Base-by-base conservation (phyloP, 257 asterid species). In the Rhazya stricta region DNA sequence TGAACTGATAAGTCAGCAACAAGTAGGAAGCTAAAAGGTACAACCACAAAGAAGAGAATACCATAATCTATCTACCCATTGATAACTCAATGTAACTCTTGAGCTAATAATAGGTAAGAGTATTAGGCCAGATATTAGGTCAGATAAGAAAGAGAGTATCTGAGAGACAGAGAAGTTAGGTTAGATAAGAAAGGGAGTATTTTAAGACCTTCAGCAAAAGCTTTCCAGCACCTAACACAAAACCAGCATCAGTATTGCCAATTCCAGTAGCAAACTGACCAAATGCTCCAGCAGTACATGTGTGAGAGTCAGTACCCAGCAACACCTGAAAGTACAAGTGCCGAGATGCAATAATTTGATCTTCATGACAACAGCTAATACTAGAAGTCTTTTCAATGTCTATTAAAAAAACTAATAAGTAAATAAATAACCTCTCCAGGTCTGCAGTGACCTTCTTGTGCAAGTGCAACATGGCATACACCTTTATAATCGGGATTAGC, bases 401-500 rank as follows among this genome's bases (percentile, higher is more conserved):
- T 36, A 80, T 46, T 23, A 30, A 60, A 43, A 19, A 13, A 37
- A 61, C 11, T 45, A 2, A 37, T 25, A 37, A 57, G 73, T 53
- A 8, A 58, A 39, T 18, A 69, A 53, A 60, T 45, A 78, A 95
- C 98, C 97, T 95, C 98, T 81, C 98, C 97, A 41, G 98, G 98
- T 78, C 97, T 82, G 88, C 97, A 92, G 83, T 95, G 97, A 78
- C 99, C 99, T 87, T 95, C 99, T 85, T 95, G 98, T 37, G 99
- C 97, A 79, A 95, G 96, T 74, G 98, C 98, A 42, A 95, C 78
- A 78, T 95, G 99, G 87, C 98, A 95, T 42, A 95, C 99, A 72
- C 99, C 99, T 95, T 92, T 95, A 77, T 92, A 90, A 78, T 95
- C 97, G 25, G 96, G 98, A 84, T 95, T 95, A 54, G 94, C 97